Evolutionary conservation across 495 filamentous ascomycete genomes (phyloP).

Genomic region (Endocarpon pusillum): DNA sequence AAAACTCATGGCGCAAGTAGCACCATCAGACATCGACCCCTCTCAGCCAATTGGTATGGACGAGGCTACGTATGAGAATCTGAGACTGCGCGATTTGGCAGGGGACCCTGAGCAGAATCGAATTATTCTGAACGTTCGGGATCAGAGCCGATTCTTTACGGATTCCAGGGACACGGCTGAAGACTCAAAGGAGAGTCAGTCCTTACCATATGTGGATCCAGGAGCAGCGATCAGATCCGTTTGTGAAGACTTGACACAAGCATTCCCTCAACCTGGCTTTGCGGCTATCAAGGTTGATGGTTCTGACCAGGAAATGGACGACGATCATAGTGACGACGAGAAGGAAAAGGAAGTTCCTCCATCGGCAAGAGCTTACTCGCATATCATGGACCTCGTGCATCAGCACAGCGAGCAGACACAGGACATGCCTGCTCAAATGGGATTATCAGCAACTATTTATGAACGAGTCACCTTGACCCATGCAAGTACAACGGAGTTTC

Average conservation of each 20-base stretch:
- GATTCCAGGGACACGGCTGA: slow-evolving; percentile 33
- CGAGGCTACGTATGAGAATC: slow-evolving; percentile 53
- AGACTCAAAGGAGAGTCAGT: slow-evolving; percentile 34
- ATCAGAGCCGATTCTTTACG: slow-evolving; percentile 67
- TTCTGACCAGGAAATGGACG: slow-evolving; percentile 35
- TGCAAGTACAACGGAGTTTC: slow-evolving; percentile 80
- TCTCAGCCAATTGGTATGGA: slow-evolving; percentile 48
- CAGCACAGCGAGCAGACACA: slow-evolving; percentile 23
- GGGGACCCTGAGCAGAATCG: slow-evolving; percentile 53
- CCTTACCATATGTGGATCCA: slow-evolving; percentile 51
- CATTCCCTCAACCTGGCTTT: slow-evolving; percentile 18
- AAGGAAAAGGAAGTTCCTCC: slow-evolving; percentile 20
- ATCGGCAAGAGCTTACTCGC: slow-evolving; percentile 20
- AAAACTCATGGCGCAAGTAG: slow-evolving; percentile 76
- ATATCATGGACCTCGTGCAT: slow-evolving; percentile 28
- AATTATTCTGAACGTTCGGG: slow-evolving; percentile 71
- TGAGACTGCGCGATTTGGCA: slow-evolving; percentile 69
- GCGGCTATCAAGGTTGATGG: no score
- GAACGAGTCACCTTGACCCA: slow-evolving; percentile 70
- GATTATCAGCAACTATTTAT: slow-evolving; percentile 46
- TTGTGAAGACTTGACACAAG: slow-evolving; percentile 37
- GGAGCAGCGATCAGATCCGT: slow-evolving; percentile 45
- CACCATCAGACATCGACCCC: slow-evolving; percentile 54
- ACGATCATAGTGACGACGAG: slow-evolving; percentile 36
- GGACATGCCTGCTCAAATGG: slow-evolving; percentile 31